Base-by-base conservation (phyloP, 2,329 filamentous ascomycete species). In the Balansia obtecta region DNA sequence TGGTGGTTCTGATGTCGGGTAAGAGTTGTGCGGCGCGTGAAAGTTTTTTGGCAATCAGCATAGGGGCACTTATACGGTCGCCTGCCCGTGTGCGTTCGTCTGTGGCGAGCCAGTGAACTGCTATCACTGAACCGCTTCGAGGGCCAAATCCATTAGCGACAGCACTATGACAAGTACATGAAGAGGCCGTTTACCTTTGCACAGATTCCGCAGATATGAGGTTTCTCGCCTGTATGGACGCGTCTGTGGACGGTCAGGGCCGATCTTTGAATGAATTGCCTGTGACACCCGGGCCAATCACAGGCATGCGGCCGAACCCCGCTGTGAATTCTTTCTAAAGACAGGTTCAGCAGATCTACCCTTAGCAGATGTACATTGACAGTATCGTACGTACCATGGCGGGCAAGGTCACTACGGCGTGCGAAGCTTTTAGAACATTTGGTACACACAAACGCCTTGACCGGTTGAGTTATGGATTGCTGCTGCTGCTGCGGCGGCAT, bases 31-130 rank as follows among this genome's bases (percentile, higher is more conserved):
- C 91, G 85, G 51, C 93, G 84, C 10, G 93, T 98, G 63, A 98
- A 98, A 0, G 91, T 97, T 77, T 97, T 97, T 64, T 97, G 90
- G 68, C 93, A 98, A 66, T 96, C 90, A 53, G 89, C 90, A 61
- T 93, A 97, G 1, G 90, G 90, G 69, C 93, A 98, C 68, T 95
- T 95, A 74, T 97, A 98, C 1, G 93, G 93, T 46, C 93, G 79
- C 69, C 93, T 95, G 52, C 93, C 93, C 4, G 88, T 94, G 65
- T 98, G 93, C 53, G 96, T 97, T 56, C 93, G 82, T 53, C 93
- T 83, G 69, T 98, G 93, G 50, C 93, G 80, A 13, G 93, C 93
- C 20, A 98, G 74, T 16, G 91, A 97, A 61, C 88, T 95, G 45
- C 88, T 95, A 65, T 98, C 93, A 63, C 90, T 95, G 63, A 98